These are phyloP conservation scores for Alternaria solani DNA, from an alignment of 2,329 filamentous ascomycete genomes.

Conservation along the genomic window DNA sequence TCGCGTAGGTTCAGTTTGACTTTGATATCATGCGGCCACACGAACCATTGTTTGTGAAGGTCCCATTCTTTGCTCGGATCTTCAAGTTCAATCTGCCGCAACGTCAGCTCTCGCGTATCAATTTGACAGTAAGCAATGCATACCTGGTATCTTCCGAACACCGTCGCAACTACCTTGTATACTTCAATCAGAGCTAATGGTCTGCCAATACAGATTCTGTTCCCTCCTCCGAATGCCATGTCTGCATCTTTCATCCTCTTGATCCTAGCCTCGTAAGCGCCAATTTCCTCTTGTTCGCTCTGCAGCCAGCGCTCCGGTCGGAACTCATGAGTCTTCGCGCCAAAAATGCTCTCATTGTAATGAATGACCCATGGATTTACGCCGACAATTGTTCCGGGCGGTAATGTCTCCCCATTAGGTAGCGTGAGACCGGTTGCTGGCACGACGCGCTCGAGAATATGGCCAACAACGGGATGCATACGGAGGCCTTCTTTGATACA, in stretches of 20 bases:
- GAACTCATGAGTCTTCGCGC: conserved; percentile 28
- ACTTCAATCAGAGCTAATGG: conserved; percentile 42
- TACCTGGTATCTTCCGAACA: conserved; percentile 56
- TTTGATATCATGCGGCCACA: conserved; percentile 48
- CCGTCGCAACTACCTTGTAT: conserved; percentile 57
- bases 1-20: conserved; percentile 32
- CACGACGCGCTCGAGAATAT: conserved; percentile 44
- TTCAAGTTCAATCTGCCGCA: conserved; percentile 45
- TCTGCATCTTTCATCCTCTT: conserved; percentile 48
- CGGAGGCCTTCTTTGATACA: conserved; percentile 58
- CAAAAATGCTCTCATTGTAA: conserved; percentile 31
- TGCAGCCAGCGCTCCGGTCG: conserved; percentile 48
- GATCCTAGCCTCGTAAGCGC: conserved; percentile 28
- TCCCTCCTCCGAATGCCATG: conserved; percentile 43
- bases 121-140: conserved; percentile 38
- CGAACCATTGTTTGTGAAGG: conserved; percentile 54
- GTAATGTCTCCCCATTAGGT: conserved; percentile 32
- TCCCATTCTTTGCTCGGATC: conserved; percentile 50
- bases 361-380: conserved; percentile 44
- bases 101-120: conserved; percentile 3
- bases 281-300: conserved; percentile 19
- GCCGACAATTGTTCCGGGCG: conserved; percentile 45
- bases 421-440: conserved; percentile 31
- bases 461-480: conserved; percentile 52
- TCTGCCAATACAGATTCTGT: conserved; percentile 40